A percentile compares a stretch with the other conserved stretches of the same genome.
Conservation (phyloP, 306 rosid genomes). For the Canavalia ensiformis region DNA sequence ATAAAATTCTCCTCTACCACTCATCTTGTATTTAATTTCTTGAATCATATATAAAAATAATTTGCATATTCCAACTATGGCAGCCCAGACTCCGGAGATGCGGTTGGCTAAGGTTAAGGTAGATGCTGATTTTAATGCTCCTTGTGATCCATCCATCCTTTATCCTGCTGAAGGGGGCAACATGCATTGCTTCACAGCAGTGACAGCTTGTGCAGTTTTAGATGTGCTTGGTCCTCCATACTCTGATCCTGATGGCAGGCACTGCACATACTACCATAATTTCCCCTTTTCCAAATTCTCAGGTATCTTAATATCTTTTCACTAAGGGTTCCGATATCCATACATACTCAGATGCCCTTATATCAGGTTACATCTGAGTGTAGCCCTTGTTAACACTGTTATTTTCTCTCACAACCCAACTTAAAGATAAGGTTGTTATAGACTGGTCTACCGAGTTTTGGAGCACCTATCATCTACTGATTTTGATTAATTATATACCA, state of each 20-base stretch:
- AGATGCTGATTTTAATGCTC: constrained; percentile 72
- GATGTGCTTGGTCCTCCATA: constrained; percentile 98
- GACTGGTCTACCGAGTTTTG: neutral
- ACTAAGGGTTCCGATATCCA: too few relatives aligned
- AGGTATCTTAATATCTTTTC: constrained; percentile 57
- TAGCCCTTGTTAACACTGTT: neutral
- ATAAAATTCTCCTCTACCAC: neutral
- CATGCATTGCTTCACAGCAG: constrained; percentile 94
- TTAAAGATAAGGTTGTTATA: neutral
- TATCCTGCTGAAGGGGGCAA: constrained; percentile 95
- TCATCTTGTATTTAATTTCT: too few relatives aligned
- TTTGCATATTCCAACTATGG: constrained; percentile 45
- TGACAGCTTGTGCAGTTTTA: constrained; percentile 88
- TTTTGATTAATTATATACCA: neutral
- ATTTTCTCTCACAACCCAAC: neutral
- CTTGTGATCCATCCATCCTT: constrained; percentile 80
- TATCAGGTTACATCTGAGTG: too few relatives aligned
- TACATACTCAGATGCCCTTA: too few relatives aligned
- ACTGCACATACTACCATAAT: constrained; percentile 76
- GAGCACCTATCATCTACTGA: neutral
- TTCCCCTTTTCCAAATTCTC: constrained; percentile 64
- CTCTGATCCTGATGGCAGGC: constrained; percentile 85
- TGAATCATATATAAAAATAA: neutral
- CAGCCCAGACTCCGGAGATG: constrained; percentile 56
- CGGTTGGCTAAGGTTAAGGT: constrained; percentile 83